Evolutionary conservation across 306 rosid species (phyloP), one percentile per base, ranked within the genome.

Genomic region (Corylus heterophylla): DNA sequence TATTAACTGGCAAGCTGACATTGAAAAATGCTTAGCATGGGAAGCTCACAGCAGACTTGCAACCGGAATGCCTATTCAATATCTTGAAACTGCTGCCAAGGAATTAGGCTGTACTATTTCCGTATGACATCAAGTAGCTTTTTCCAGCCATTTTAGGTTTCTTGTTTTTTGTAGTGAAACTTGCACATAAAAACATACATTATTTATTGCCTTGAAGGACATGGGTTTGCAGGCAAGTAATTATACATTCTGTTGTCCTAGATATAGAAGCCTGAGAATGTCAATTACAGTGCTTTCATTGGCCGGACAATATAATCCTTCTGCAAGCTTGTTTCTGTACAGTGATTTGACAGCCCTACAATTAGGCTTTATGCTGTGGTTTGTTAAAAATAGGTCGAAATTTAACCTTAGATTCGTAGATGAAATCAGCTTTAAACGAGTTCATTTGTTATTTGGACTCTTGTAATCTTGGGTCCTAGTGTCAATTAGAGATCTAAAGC

Each of bases 41-140:
- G 98, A 94, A 92, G 93, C 96, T 79, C 97, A 86, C 74, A 92
- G 88, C 81, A 85, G 94, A 79, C 82, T 89, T 0, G 92, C 92
- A n/a, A 87, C 74, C 0, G 94, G 94, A 58, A 83, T 89, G 87
- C 79, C 93, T 17, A 88, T 89, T 55, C 70, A 89, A 76, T 90
- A 81, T 85, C 98, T 94, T 66, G 89, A 83, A 59, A 82, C 86
- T 6, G 97, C 98, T 7, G 97, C 98, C 27, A 85, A 89, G 84
- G 97, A 94, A 85, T 80, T 94, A 84, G 94, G 87, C 67, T 94
- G 98, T 78, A 58, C 84, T 54, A 84, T 94, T 76, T 80, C 93
- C 81, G 8, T 86, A 74, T 94, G 87, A 92, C 69, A 79, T 78
- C 75, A 72, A 81, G 77, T 79, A 74, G 78, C 66, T 48, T 63